Evolutionary conservation across 2,329 filamentous ascomycete genomes (phyloP), one percentile per base, ranked within the genome.

Genomic region (Venturiaceae sp.): DNA sequence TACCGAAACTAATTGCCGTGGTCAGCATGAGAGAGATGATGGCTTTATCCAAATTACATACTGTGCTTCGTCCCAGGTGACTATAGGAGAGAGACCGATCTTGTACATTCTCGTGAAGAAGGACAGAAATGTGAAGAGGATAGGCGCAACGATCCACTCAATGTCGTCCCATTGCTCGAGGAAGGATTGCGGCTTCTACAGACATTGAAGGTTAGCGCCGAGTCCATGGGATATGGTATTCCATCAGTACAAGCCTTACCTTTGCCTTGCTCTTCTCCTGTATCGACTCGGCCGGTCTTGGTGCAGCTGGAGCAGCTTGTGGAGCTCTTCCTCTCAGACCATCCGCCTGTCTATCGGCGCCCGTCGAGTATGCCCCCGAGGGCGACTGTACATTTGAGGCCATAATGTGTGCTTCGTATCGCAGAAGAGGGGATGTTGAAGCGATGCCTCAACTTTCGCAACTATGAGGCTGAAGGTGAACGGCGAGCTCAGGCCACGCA

Each of bases 31-130:
- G 13, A 30, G 14, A 3, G 9, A 53, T 16, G 14, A 36, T 58
- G 13, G 8, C 28, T 34, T 19, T 41, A 6, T 14, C 28, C 13
- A 28, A 21, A 44, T 26, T 23, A n/a, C 82, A 72, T 83, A 86
- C 83, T 88, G 85, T 65, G 85, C 85, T 76, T 88, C 85, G 71
- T 88, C 85, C 85, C 85, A 88, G 53, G 85, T 88, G 60, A 88
- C 85, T 66, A 88, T 88, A 62, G 83, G 79, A 50, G 85, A 88
- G 55, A 84, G 72, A 59, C 83, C 83, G 67, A 86, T 86, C 70
- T 82, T 84, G 73, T 82, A 86, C 75, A 85, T 80, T 65, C 83
- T 81, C 47, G 83, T 86, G 71, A 86, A 85, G 71, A 86, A 80
- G 61, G 83, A 79, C 60, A 85, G 71, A 47, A 77, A 75, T 33